Evolutionary conservation across 768 basidiomycete genomes (phyloP), one percentile per base, ranked within the genome.

Genomic region (Leccinum ochraceum): DNA sequence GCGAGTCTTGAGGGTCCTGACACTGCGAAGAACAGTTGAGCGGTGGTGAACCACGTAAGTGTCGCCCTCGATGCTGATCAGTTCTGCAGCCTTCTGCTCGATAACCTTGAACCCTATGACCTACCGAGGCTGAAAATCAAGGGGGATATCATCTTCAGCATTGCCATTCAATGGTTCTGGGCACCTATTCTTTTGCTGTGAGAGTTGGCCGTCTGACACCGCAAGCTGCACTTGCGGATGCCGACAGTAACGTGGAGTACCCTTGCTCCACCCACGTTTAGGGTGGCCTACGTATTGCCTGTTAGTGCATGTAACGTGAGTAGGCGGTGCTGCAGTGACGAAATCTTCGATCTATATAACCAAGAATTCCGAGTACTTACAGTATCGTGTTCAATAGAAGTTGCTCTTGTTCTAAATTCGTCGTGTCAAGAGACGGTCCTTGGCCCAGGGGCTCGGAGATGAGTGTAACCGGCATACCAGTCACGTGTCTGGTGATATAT

Each of bases 321-420:
- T 63, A 10, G 34, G 54, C 11, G n/a, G 55, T 34, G 61, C 44
- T 36, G 22, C 0, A n/a, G 51, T 60, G 34, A 53, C 28, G 16
- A 42, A 52, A 17, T 28, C n/a, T 30, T 49, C 28, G 17, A 36
- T 28, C 11, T 24, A 46, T 20, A 46, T 46, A 20, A 11, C 11
- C 10, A 46, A 39, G 8, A 2, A 16, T 14, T 6, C 6, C 14
- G 42, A 44, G 51, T 22, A 8, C 61, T 22, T 49, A 20, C 39
- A 42, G 3, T 17, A 13, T 34, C 62, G 50, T 3, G 44, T 30
- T n/a, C 44, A 32, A 36, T 36, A 36, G 44, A 36, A 16, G 1
- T 44, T 1, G 28, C 30, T 36, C 32, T 30, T 24, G 44, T 28
- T 16, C 58, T 7, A 59, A 24, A 14, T 24, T 14, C 17, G 10